Evolutionary conservation across 352 stramenopile species (phyloP).

Genomic region (Pythium oligandrum): DNA sequence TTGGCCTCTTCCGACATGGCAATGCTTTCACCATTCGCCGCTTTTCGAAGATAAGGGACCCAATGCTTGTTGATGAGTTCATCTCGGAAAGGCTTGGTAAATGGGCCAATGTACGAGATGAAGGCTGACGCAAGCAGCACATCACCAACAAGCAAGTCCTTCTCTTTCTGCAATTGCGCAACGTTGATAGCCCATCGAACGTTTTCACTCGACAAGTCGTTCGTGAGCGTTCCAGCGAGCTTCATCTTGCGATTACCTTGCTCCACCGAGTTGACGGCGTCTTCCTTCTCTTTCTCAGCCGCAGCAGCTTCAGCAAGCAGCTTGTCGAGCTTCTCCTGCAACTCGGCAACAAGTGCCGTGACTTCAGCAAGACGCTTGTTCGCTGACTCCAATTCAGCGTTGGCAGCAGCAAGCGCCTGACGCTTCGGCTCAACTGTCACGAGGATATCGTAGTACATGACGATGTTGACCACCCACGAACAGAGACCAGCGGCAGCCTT

Average conservation of each 20-base stretch:
- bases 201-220: slow-evolving; percentile 94
- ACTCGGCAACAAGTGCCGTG: slow-evolving; percentile 87
- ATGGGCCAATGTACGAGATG: slow-evolving; percentile 95
- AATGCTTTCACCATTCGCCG: slow-evolving; percentile 81
- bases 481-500: slow-evolving; percentile 91
- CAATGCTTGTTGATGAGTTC: slow-evolving; percentile 93
- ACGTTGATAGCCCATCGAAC: slow-evolving; percentile 94
- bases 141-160: slow-evolving; percentile 91
- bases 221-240: slow-evolving; percentile 92
- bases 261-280: slow-evolving; percentile 90
- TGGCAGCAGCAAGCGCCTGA: slow-evolving; percentile 87
- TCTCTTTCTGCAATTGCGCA: slow-evolving; percentile 88
- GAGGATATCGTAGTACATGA: slow-evolving; percentile 96
- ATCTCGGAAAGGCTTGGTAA: slow-evolving; percentile 93
- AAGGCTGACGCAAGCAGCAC: slow-evolving; percentile 92
- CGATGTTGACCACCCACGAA: slow-evolving; percentile 95
- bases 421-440: slow-evolving; percentile 94
- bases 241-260: slow-evolving; percentile 93
- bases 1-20: slow-evolving; percentile 90
- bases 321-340: slow-evolving; percentile 92
- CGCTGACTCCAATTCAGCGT: slow-evolving; percentile 86
- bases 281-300: slow-evolving; percentile 91
- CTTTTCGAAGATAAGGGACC: slow-evolving; percentile 87
- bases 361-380: slow-evolving; percentile 89
- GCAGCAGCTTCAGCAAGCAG: slow-evolving; percentile 86